phyloP scores from a whole-genome alignment of 495 filamentous ascomycete genomes.

The Talaromyces adpressus region DNA sequence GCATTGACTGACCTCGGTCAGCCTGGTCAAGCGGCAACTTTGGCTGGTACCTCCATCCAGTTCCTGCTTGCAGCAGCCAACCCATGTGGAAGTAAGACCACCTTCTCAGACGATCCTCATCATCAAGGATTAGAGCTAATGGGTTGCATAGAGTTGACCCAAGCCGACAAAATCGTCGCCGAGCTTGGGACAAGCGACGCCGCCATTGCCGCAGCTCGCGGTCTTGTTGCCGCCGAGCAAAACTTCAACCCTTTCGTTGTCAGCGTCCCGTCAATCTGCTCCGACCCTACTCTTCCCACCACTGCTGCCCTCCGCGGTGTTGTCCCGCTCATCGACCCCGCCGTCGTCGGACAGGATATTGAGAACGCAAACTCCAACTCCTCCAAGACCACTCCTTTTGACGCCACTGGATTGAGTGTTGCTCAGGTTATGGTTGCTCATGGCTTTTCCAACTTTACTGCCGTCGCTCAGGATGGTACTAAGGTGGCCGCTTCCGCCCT shows the following conservation, averaged over 20 bases:
- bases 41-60: not conserved
- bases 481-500: not conserved
- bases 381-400: not conserved
- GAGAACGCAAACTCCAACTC: not conserved
- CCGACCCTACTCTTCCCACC: not conserved
- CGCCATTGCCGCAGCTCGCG: not conserved
- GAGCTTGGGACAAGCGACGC: constrained; percentile 1
- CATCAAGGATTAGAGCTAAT: not conserved
- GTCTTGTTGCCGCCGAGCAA: not conserved
- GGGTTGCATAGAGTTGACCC: not conserved
- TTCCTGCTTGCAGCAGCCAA: constrained; percentile 2
- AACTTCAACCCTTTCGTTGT: constrained; percentile 3
- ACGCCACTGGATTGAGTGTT: not conserved
- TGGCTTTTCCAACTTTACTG: constrained; percentile 3
- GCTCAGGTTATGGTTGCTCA: constrained; percentile 2
- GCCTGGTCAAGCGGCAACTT: not conserved
- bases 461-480: not conserved
- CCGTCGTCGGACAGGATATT: not conserved
- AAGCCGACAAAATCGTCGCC: not conserved
- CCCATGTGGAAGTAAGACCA: not conserved
- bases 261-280: not conserved
- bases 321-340: not conserved
- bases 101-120: not conserved
- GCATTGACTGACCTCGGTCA: not conserved
- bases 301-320: constrained; percentile 1